Base-by-base conservation (phyloP, 73 alveolate genomes). In the Loxodes magnus region DNA sequence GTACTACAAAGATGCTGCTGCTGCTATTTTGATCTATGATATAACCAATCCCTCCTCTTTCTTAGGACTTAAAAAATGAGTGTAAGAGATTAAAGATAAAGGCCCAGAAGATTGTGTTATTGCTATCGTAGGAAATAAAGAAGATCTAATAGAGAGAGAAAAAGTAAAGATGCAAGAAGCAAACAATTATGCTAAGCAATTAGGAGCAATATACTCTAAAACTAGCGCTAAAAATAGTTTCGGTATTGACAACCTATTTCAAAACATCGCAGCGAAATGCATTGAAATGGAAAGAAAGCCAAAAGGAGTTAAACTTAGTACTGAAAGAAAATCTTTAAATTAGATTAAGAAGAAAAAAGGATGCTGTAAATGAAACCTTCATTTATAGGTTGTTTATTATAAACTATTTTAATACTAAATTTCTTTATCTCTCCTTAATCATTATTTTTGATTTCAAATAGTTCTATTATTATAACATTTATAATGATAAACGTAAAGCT, bases 1-100 rank as follows among this genome's bases (percentile, higher is more conserved):
- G 42, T 82, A 78, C 42, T 79, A 79, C 41, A 66, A 64, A 59
- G 93, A 79, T 28, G 84, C 93, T 9, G 77, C 66, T 6, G 93
- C 88, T 42, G 93, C 93, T 5, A 41, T 79, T 6, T 56, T 81
- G 25, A 57, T 57, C 35, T 81, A 70, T 56, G 94, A 77, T 56
- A 72, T 82, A 5, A 35, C 84, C 15, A 74, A 77, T 56, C 53
- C 36, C 38, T 60, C 70, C 36, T 24, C 71, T 43, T 77, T 77
- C 56, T 56, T 50, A 0, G 58, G 79, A 5, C 58, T 82, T 38
- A 39, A 60, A 58, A 64, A 77, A 35, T 82, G 95, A 88, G 48
- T 68, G 35, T 43, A 75, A 10, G 54, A 41, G 12, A 14, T 53
- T 22, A 16, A 34, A 2, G 54, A 60, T 35, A 50, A 46, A 43